Evolutionary conservation across 805 yeast species (phyloP), one percentile per base, ranked within the genome.

Genomic region (Naumovozyma castellii): DNA sequence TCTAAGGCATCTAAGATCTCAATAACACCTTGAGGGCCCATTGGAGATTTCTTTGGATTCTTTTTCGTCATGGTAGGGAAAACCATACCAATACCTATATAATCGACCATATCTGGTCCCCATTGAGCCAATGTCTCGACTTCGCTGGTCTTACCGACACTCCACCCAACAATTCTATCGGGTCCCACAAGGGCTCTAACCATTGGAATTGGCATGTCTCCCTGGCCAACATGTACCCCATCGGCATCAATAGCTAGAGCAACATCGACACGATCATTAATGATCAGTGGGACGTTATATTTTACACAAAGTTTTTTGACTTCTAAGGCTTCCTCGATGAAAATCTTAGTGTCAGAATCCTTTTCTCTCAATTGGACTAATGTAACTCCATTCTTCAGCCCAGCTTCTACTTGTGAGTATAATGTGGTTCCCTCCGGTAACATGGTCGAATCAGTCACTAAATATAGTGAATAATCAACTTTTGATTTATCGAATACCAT

Each of bases 161-260:
- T 78, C 42, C 88, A 78, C 1, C 97, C 97, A 35, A 87, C 56
- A 43, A 87, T 78, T 61, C 81, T 85, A 41, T 75, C 70, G 0
- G 79, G 75, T 0, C 96, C 95, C 10, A 86, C 59, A 25, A 85
- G 53, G 49, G 65, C 53, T 29, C 96, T 62, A 1, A 76, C 92
- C 30, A 69, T 49, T 1, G 50, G 49, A 5, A 61, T 61, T 3
- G 67, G 65, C 84, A 87, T 84, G 55, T 87, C 97, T 39, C 80
- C 87, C 58, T 87, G 96, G 0, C 97, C 97, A 16, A 87, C 84
- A 64, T 87, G 97, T 6, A 88, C 80, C 28, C 95, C 95, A 46
- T 85, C 95, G 2, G 94, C 94, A 49, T 74, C 92, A 41, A 85
- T 69, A 0, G 96, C 96, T 34, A 88, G 63, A 0, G 95, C 96